Evolutionary conservation across 495 filamentous ascomycete genomes (phyloP), one percentile per base, ranked within the genome.

Genomic region (Aspergillus biplanus): DNA sequence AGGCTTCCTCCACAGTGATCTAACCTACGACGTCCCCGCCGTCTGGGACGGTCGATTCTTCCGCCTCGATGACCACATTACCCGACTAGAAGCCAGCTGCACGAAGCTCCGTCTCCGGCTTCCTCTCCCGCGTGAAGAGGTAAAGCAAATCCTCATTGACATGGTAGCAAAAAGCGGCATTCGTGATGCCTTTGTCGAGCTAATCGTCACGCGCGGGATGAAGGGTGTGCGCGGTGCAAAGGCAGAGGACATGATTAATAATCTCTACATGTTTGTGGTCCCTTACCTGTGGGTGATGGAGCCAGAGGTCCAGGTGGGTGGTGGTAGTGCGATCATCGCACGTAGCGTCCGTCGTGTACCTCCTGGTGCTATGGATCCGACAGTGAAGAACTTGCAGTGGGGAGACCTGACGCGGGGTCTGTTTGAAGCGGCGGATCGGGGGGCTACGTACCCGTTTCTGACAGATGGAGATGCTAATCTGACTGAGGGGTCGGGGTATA

Each of bases 381-480:
- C 75, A 7, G 61, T 79, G 50, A 79, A 79, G 67, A 79, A 79
- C 47, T 61, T 78, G 58, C 76, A 78, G 61, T 78, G 74, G 74
- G 76, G 76, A 1, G 76, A 78, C 57, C 57, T 78, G 59, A 70
- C 63, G 8, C 76, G 74, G 1, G 76, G 70, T 5, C 32, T 75
- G 37, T 64, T 73, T 18, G 76, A 78, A 50, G 70, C 70, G 5
- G 21, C 54, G 6, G 70, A 73, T 56, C 68, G 68, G 7, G 70
- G 72, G 56, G 65, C 70, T 4, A 65, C 55, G 11, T 75, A 76
- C 48, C 73, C 74, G 2, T 74, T 78, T 58, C 56, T 78, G 15
- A 77, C 75, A 9, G 75, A 77, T 52, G 74, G 75, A 1, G 75
- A 78, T 44, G 56, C 67, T 3, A 67, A 75, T 62, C 55, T 78